A percentile compares a stretch with the other conserved stretches of the same genome.
These are phyloP conservation scores for Alternaria metachromatica DNA, from an alignment of 2,329 filamentous ascomycete species.

Conservation along the genomic window DNA sequence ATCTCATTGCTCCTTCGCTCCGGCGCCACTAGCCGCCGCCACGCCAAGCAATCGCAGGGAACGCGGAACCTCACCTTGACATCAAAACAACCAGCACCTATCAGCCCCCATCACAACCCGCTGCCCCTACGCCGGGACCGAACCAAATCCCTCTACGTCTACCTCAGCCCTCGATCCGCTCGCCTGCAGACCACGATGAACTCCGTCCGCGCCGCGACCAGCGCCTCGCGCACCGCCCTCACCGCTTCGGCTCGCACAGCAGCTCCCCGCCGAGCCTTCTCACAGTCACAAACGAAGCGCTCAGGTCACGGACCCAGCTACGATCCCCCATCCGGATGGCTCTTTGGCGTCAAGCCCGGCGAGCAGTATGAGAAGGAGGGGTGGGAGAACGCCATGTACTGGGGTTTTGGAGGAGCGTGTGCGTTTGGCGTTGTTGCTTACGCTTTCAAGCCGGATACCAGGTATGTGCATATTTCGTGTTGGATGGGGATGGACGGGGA, in stretches of 20 bases:
- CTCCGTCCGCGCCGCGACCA: conserved; percentile 32
- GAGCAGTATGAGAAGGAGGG: conserved; percentile 96
- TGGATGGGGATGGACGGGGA: neutral
- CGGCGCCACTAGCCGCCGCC: conserved; percentile 14
- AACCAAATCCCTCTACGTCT: neutral
- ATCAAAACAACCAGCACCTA: conserved; percentile 11
- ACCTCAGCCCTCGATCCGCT: neutral
- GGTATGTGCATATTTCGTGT: conserved; percentile 68
- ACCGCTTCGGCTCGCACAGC: conserved; percentile 16
- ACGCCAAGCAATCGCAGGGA: conserved; percentile 15
- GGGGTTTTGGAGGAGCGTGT: conserved; percentile 82
- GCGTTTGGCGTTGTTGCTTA: conserved; percentile 78
- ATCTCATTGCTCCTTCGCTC: conserved; percentile 9
- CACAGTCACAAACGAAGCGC: conserved; percentile 23
- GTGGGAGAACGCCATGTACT: conserved; percentile 88
- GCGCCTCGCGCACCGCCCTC: conserved; percentile 30
- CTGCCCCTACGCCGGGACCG: conserved; percentile 4
- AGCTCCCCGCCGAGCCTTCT: conserved; percentile 29
- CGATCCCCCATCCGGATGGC: conserved; percentile 88
- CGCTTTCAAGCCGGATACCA: conserved; percentile 97
- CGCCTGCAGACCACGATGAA: conserved; percentile 29
- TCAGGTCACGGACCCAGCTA: conserved; percentile 74
- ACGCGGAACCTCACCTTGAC: conserved; percentile 9
- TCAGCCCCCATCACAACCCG: conserved; percentile 4
- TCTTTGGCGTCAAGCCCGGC: conserved; percentile 91